A percentile compares a stretch with the other conserved stretches of the same genome.
Evolutionary conservation across 805 yeast genomes (phyloP).

Genomic region (Dipodascus geniculatus): DNA sequence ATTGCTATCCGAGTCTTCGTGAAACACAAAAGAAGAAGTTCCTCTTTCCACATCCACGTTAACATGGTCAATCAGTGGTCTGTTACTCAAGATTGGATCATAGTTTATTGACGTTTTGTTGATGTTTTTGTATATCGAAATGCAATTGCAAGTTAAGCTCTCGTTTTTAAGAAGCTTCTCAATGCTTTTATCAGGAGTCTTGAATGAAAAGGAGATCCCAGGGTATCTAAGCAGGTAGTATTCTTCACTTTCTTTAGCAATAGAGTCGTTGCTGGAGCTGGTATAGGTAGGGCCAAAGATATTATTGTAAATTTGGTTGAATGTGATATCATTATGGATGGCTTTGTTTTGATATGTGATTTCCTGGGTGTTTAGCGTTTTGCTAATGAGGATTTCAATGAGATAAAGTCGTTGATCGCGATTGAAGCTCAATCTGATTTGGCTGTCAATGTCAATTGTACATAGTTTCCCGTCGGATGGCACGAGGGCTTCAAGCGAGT

Average conservation of each 20-base stretch:
- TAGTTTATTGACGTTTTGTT: conserved; percentile 10
- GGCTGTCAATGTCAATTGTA: background rate
- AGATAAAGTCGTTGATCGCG: background rate
- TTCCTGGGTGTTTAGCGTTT: background rate
- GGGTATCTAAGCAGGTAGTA: conserved; percentile 41
- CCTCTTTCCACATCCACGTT: conserved; percentile 2
- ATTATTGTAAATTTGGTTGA: conserved; percentile 40
- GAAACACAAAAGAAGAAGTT: background rate
- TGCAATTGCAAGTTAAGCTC: conserved; percentile 9
- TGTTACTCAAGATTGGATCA: conserved; percentile 3
- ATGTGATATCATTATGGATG: conserved; percentile 9
- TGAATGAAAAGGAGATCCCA: conserved; percentile 44
- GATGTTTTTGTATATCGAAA: conserved; percentile 17
- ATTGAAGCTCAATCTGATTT: background rate
- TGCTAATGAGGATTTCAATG: background rate
- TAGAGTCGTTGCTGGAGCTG: conserved; percentile 28
- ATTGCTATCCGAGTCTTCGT: conserved; percentile 1
- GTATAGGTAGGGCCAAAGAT: conserved; percentile 56
- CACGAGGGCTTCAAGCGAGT: background rate
- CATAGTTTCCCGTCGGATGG: background rate
- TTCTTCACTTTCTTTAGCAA: conserved; percentile 5
- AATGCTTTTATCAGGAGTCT: conserved; percentile 22
- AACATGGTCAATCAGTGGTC: conserved; percentile 4
- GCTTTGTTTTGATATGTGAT: background rate
- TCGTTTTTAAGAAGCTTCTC: conserved; percentile 11